A percentile compares a stretch with the other conserved stretches of the same genome.
Evolutionary conservation across 306 rosid genomes (phyloP).

Genomic region (Fragaria nilgerrensis): DNA sequence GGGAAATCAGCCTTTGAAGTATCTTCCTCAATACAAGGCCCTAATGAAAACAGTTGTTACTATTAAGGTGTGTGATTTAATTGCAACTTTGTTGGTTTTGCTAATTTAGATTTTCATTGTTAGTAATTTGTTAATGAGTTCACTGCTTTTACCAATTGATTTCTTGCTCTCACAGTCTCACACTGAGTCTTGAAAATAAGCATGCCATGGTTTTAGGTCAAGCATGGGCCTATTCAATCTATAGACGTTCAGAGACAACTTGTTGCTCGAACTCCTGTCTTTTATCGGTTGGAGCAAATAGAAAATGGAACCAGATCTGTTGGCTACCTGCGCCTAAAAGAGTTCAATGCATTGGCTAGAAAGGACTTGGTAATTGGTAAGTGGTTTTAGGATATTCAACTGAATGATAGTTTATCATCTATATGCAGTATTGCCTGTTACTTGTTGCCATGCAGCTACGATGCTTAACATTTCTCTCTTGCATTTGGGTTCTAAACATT

Average conservation of each 20-base stretch:
- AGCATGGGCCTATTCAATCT: conserved; percentile 83
- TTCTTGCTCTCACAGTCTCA: conserved; percentile 18
- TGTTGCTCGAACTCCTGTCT: conserved; percentile 89
- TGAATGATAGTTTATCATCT: neutral
- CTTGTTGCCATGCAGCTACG: neutral
- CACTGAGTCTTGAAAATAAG: conserved; percentile 30
- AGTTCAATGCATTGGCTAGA: conserved; percentile 95
- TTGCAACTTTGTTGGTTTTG: conserved; percentile 13
- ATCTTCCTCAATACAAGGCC: conserved; percentile 83
- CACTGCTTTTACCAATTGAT: conserved; percentile 25
- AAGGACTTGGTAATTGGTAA: conserved; percentile 86
- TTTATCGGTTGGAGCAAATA: conserved; percentile 73
- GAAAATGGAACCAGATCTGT: conserved; percentile 57
- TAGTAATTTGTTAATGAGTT: conserved; percentile 15
- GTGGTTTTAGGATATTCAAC: conserved; percentile 19
- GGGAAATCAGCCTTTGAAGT: conserved; percentile 95
- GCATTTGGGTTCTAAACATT: neutral
- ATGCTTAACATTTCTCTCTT: neutral
- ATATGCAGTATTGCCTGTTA: neutral
- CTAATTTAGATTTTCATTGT: conserved; percentile 3
- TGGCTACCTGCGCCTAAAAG: conserved; percentile 87
- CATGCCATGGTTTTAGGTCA: conserved; percentile 53
- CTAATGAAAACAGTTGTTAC: conserved; percentile 83
- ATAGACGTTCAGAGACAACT: conserved; percentile 74
- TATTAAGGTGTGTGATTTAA: conserved; percentile 66